Base-by-base conservation (phyloP, 257 asterid genomes). In the Primulina huaijiensis region DNA sequence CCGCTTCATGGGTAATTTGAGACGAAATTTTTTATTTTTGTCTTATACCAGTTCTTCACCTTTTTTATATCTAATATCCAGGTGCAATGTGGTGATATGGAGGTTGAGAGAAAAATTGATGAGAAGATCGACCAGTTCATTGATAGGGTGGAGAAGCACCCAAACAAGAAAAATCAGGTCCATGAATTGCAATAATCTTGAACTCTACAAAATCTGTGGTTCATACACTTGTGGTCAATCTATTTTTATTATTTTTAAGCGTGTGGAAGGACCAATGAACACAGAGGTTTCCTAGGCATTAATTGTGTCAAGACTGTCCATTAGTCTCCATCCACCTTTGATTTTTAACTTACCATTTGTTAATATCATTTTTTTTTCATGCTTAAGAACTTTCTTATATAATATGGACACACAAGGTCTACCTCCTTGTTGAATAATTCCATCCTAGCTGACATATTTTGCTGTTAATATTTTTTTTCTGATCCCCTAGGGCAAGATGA, bases 131-230 rank as follows among this genome's bases (percentile, higher is more conserved):
- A 83, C 50, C 97, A 86, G 59, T 91, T 91, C 75, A 89, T 94
- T 21, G 97, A 91, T 60, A 86, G 79, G 86, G 99, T 89, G 77
- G 97, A 94, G 80, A 94, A 91, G 83, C 91, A 91, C 80, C 97
- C 97, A 17, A 89, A 88, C 83, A 88, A 85, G 88, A 91, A 91
- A 84, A 89, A 91, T 75, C 97, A 94, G 97, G 99, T 89, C 73
- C 37, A 63, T 65, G 52, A n/a, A 25, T 68, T 60, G 65, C 65
- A 17, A 67, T 72, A 62, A 46, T 57, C 60, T 75, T 11, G 62
- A 50, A 72, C 19, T 62, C 78, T 19, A 38, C 55, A 50, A 43
- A 8, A 8, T 43, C 59, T 1, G 19, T 50, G 11, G 37, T 55
- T 62, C 33, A 31, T 25, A 31, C 1, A 37, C 58, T 17, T 37